Evolutionary conservation across 768 basidiomycete genomes (phyloP).

Genomic region (Dictyophora rubrovolvata): DNA sequence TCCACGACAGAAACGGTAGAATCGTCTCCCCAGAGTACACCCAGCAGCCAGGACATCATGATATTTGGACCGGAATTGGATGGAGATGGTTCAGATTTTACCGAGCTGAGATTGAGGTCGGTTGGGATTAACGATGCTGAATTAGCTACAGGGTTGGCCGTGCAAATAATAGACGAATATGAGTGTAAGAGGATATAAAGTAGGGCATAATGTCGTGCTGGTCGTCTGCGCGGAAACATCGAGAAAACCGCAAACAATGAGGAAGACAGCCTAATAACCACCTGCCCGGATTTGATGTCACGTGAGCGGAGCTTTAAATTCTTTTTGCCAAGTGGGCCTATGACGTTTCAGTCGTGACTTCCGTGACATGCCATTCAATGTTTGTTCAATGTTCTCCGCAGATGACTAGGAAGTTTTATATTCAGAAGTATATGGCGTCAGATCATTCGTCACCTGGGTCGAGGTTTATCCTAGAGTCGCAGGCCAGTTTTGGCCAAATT

Average conservation of each 20-base stretch:
- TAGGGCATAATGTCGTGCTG: background rate
- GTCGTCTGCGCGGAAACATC: background rate
- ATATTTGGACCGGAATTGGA: background rate
- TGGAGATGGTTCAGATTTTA: background rate
- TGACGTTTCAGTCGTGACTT: no score
- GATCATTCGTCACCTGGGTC: no score
- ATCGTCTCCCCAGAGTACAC: slow-evolving; percentile 25
- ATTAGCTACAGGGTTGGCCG: background rate
- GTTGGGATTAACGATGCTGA: background rate
- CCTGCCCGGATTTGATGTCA: background rate
- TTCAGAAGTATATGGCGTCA: no score
- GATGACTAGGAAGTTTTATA: no score
- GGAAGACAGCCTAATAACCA: background rate
- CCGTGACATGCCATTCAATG: no score
- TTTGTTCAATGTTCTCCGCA: no score
- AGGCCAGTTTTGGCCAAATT: no score
- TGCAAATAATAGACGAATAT: background rate
- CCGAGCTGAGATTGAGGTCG: background rate
- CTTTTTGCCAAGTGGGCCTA: background rate
- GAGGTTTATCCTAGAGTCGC: no score
- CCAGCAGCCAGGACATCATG: slow-evolving; percentile 18
- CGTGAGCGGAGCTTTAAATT: background rate
- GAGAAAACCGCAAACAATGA: background rate
- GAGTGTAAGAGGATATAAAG: background rate
- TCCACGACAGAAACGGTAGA: slow-evolving; percentile 63